Percentiles rank a stretch among this genome's conserved stretches.
phyloP scores from a whole-genome alignment of 495 filamentous ascomycete species.

The Durotheca rogersii region DNA sequence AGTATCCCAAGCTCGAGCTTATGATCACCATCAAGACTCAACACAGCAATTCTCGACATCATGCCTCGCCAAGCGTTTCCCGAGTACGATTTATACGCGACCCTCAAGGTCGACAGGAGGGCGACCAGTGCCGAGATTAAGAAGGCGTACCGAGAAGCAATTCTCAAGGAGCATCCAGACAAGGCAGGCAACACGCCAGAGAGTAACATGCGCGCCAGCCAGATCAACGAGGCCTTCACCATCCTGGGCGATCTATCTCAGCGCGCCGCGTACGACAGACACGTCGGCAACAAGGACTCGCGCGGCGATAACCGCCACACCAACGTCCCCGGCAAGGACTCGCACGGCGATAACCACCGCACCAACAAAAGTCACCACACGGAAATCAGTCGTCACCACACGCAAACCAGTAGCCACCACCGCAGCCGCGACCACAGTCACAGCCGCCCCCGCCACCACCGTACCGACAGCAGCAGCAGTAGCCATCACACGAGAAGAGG shows the following conservation, averaged over 20 bases:
- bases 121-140: conserved; percentile 20
- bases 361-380: too few relatives aligned
- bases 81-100: conserved; percentile 18
- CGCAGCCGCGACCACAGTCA: too few relatives aligned
- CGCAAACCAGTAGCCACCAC: too few relatives aligned
- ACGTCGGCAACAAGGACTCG: conserved; percentile 5
- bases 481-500: background rate
- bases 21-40: too few relatives aligned
- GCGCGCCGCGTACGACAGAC: conserved; percentile 16
- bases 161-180: conserved; percentile 19
- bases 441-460: too few relatives aligned
- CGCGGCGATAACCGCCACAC: background rate
- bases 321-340: background rate
- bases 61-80: conserved; percentile 18
- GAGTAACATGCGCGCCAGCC: conserved; percentile 11
- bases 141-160: conserved; percentile 18
- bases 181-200: conserved; percentile 20
- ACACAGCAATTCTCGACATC: too few relatives aligned
- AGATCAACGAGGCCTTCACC: conserved; percentile 19
- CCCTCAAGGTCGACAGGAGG: conserved; percentile 12
- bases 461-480: background rate
- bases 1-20: too few relatives aligned
- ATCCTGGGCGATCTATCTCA: conserved; percentile 16
- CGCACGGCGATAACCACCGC: too few relatives aligned
- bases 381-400: too few relatives aligned